These are phyloP conservation scores for Globomyces sp. DNA, from an alignment of 371 early-diverging fungal species.

Conservation along the genomic window DNA sequence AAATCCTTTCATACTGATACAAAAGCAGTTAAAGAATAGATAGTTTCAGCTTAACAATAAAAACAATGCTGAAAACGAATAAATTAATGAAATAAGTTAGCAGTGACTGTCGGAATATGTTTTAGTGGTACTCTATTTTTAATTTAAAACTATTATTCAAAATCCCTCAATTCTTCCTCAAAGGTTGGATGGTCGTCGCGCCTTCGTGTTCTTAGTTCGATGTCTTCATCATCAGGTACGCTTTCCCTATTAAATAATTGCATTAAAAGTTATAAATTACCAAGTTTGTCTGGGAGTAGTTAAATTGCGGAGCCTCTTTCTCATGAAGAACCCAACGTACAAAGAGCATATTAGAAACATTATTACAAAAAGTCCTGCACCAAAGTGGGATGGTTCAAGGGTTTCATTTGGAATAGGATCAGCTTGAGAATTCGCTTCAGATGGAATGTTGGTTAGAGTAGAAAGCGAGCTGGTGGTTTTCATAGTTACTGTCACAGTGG, in stretches of 20 bases:
- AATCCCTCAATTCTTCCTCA: neutral
- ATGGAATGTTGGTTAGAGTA: neutral
- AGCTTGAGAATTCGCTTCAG: neutral
- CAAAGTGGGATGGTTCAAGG: neutral
- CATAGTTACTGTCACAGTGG: neutral
- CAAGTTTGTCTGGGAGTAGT: neutral
- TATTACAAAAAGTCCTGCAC: neutral
- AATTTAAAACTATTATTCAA: conserved; percentile 4
- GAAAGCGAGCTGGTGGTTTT: neutral
- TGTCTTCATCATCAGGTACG: conserved; percentile 1
- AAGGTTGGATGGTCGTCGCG: neutral
- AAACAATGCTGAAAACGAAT: too few species aligned
- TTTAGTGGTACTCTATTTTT: neutral
- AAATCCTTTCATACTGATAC: too few species aligned
- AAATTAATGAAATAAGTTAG: too few species aligned
- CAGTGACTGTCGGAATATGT: too few species aligned
- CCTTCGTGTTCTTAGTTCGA: too few species aligned
- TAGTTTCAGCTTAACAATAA: too few species aligned
- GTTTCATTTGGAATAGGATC: neutral
- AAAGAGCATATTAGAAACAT: neutral
- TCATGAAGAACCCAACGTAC: neutral
- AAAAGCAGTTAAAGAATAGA: too few species aligned
- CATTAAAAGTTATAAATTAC: neutral
- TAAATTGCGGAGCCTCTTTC: neutral
- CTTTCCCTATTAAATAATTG: neutral